Conservation (phyloP, 192 early-diverging fungal species). For the Podila epigama region DNA sequence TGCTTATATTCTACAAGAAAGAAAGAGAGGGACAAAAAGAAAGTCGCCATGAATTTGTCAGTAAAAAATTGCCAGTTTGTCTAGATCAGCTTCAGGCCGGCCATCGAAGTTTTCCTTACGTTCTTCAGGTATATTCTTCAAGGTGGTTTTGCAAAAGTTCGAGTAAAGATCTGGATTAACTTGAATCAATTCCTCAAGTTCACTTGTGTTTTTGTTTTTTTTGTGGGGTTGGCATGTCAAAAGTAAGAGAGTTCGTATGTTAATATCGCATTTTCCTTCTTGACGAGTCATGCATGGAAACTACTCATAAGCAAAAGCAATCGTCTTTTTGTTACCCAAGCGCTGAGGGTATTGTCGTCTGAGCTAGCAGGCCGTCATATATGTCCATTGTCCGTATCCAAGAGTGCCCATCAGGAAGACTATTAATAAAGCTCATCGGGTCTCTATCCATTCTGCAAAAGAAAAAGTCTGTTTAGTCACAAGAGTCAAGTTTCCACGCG, state of each 20-base stretch:
- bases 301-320: too few relatives aligned
- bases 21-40: not conserved
- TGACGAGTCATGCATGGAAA: too few relatives aligned
- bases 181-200: slow-evolving; percentile 36
- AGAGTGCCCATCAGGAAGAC: slow-evolving; percentile 8
- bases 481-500: too few relatives aligned
- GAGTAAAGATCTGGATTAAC: slow-evolving; percentile 40
- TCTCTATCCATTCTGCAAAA: not conserved
- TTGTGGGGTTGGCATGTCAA: too few relatives aligned
- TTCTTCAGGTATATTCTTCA: not conserved
- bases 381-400: slow-evolving; percentile 17
- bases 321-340: slow-evolving; percentile 5
- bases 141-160: not conserved
- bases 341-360: slow-evolving; percentile 10
- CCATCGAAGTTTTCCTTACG: not conserved
- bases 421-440: slow-evolving; percentile 11
- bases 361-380: slow-evolving; percentile 9
- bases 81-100: too few relatives aligned
- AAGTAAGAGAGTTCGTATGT: not conserved
- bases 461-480: not conserved
- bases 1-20: slow-evolving; percentile 1
- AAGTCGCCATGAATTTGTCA: not conserved
- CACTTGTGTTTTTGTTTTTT: too few relatives aligned
- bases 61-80: not conserved
- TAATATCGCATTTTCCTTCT: not conserved